phyloP scores from a whole-genome alignment of 2,329 filamentous ascomycete species.

The Aspergillus caelatus region DNA sequence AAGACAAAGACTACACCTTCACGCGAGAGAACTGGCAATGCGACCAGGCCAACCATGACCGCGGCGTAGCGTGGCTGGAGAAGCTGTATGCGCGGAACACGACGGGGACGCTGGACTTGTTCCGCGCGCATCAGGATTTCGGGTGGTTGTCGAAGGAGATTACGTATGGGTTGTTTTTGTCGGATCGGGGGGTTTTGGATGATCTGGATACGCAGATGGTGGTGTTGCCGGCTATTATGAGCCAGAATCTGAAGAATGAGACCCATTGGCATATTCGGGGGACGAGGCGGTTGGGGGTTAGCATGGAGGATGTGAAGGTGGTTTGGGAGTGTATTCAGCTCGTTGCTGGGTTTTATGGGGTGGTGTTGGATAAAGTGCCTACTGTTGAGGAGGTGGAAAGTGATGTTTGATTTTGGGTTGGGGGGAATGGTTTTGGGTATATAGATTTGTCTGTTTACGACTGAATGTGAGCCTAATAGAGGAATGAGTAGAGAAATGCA shows the following conservation, averaged over 20 bases:
- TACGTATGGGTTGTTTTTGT: slow-evolving; percentile 63
- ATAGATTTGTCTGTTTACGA: background rate
- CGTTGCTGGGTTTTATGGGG: slow-evolving; percentile 32
- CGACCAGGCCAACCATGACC: slow-evolving; percentile 56
- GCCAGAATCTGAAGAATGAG: slow-evolving; percentile 45
- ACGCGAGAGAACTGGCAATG: slow-evolving; percentile 63
- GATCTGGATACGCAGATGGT: slow-evolving; percentile 50
- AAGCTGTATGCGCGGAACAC: slow-evolving; percentile 59
- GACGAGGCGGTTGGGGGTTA: slow-evolving; percentile 42
- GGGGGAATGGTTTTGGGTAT: background rate
- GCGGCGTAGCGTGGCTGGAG: slow-evolving; percentile 59
- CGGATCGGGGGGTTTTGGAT: slow-evolving; percentile 45
- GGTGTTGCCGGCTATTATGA: slow-evolving; percentile 49
- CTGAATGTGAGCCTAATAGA: too few relatives aligned
- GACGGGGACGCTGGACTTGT: slow-evolving; percentile 33
- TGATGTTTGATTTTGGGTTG: slow-evolving; percentile 27
- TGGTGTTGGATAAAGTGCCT: slow-evolving; percentile 33
- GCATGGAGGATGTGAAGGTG: slow-evolving; percentile 44
- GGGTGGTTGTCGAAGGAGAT: slow-evolving; percentile 73
- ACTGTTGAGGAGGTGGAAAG: slow-evolving; percentile 35
- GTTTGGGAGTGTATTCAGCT: slow-evolving; percentile 35
- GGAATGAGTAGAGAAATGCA: background rate
- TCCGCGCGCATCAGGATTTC: slow-evolving; percentile 53
- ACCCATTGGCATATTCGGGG: slow-evolving; percentile 52
- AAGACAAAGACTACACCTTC: slow-evolving; percentile 60